These are phyloP conservation scores for Tuber indicum DNA, from an alignment of 495 filamentous ascomycete genomes.

Conservation along the genomic window DNA sequence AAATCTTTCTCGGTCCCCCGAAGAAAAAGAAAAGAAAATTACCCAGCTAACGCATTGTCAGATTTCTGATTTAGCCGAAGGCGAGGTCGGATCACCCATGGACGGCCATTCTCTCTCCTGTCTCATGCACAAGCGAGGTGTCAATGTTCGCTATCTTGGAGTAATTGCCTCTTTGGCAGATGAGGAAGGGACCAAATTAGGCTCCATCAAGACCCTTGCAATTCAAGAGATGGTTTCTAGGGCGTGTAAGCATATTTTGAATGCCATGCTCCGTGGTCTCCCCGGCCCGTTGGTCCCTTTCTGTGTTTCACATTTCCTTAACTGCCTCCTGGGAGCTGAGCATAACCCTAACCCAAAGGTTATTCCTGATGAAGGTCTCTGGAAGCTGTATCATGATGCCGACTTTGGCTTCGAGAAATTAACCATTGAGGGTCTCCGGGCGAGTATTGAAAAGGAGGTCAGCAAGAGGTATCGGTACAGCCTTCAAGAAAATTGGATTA, in stretches of 20 bases:
- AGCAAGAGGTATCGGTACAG: slow-evolving; percentile 65
- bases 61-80: slow-evolving; percentile 77
- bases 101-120: slow-evolving; percentile 84
- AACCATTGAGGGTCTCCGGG: slow-evolving; percentile 62
- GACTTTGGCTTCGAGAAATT: slow-evolving; percentile 74
- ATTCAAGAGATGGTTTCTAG: slow-evolving; percentile 89
- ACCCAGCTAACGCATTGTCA: slow-evolving; percentile 42
- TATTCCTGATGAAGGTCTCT: slow-evolving; percentile 67
- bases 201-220: slow-evolving; percentile 66
- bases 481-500: slow-evolving; percentile 61
- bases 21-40: not conserved
- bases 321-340: slow-evolving; percentile 78
- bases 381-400: slow-evolving; percentile 68
- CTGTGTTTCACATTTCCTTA: slow-evolving; percentile 80
- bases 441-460: slow-evolving; percentile 66
- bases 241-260: slow-evolving; percentile 86
- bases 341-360: slow-evolving; percentile 69
- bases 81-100: slow-evolving; percentile 96
- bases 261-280: slow-evolving; percentile 71
- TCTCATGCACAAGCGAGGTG: slow-evolving; percentile 91
- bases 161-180: slow-evolving; percentile 64
- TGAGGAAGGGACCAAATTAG: slow-evolving; percentile 61
- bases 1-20: slow-evolving; percentile 1
- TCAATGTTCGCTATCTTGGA: slow-evolving; percentile 94
- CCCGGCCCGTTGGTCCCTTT: slow-evolving; percentile 67